Conservation (phyloP, 768 basidiomycete genomes). For the Suillus placidus region DNA sequence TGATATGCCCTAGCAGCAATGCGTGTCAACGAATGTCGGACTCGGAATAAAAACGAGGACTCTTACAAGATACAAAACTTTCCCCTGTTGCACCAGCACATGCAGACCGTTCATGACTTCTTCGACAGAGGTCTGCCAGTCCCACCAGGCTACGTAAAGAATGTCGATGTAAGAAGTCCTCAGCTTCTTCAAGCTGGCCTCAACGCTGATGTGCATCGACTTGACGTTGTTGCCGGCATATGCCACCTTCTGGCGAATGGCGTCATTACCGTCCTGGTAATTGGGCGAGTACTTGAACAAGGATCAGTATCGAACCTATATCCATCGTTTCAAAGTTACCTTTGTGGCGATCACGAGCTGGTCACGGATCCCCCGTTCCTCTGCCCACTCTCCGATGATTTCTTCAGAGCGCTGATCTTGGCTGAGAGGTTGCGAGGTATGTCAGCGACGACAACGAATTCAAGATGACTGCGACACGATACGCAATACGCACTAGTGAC, state of each 20-base stretch:
- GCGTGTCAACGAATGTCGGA: background rate
- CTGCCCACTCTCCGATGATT: conserved; percentile 53
- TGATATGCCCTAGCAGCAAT: conserved; percentile 30
- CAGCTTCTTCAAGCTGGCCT: conserved; percentile 46
- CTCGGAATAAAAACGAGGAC: conserved; percentile 22
- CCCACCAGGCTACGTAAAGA: conserved; percentile 39
- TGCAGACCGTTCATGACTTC: conserved; percentile 46
- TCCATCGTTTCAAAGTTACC: conserved; percentile 16
- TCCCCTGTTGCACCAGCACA: conserved; percentile 39
- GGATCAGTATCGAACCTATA: background rate
- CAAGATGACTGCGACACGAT: background rate
- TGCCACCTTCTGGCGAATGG: conserved; percentile 35
- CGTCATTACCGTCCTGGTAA: conserved; percentile 18
- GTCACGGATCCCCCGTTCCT: conserved; percentile 42
- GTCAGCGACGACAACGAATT: background rate
- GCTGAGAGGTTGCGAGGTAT: conserved; percentile 16
- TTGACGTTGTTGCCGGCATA: conserved; percentile 54
- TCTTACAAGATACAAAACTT: conserved; percentile 40
- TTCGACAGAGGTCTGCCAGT: conserved; percentile 42
- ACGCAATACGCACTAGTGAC: conserved; percentile 38
- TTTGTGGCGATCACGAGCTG: conserved; percentile 50
- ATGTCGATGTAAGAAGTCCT: conserved; percentile 51
- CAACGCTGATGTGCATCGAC: conserved; percentile 43
- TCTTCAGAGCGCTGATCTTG: conserved; percentile 45
- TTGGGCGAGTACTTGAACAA: conserved; percentile 24